Evolutionary conservation across 257 asterid genomes (phyloP), one percentile per base, ranked within the genome.

Genomic region (Fraxinus anomala): DNA sequence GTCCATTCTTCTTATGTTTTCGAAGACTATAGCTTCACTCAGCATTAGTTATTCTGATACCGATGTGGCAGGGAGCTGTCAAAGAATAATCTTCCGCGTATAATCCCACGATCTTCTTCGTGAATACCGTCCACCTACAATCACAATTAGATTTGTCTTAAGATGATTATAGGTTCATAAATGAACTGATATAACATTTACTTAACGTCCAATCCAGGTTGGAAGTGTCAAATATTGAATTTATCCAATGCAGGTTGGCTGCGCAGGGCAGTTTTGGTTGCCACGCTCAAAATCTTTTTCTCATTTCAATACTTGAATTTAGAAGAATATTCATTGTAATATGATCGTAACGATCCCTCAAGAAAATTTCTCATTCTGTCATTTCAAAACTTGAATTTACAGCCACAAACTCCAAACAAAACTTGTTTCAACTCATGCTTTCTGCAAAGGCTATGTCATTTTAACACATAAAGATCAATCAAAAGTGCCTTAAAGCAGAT

Each of bases 71-170:
- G 85, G 19, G 83, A 82, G 56, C 82, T 80, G 84, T 83, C 82
- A 82, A 82, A 89, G 16, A 86, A 84, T 80, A 70, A 71, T 63
- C 82, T 80, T 68, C 83, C 80, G 56, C 69, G 73, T 0, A 82
- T 82, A 8, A 80, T 54, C 56, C 78, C 83, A 3, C 82, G 87
- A 39, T 83, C 89, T 78, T 92, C 90, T 37, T 37, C 11, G 2
- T 83, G 87, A 76, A 82, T 81, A 72, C 95, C 89, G 1, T 89
- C 91, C 24, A 87, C 83, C 94, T 91, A 70, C 76, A 79, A 61
- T 33, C 40, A 28, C 59, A 80, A 81, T n/a, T 31, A 6, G 54
- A 5, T 33, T 21, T 33, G 49, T 47, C 19, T 10, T 54, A 73
- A 56, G 37, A 44, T 19, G 37, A 75, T 13, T 8, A 26, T 8